phyloP scores from a whole-genome alignment of 2,329 filamentous ascomycete species.

The Bretziella fagacearum region DNA sequence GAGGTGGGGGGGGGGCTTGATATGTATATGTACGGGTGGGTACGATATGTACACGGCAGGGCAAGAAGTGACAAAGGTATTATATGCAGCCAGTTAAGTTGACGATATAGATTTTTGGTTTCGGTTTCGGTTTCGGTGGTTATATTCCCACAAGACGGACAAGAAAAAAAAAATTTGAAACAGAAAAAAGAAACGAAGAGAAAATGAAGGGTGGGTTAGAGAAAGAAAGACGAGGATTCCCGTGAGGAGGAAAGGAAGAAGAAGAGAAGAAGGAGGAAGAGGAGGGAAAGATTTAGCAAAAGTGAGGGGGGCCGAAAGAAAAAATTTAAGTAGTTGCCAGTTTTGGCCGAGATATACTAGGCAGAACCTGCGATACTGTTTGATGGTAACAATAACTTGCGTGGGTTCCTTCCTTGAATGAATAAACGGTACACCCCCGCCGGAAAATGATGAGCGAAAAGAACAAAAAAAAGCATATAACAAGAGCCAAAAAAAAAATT shows the following conservation, averaged over 20 bases:
- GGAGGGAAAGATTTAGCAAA: conserved; percentile 17
- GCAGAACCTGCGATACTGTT: no score
- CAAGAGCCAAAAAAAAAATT: no score
- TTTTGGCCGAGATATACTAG: no score
- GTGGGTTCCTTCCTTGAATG: no score
- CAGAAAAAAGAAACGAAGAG: conserved; percentile 9
- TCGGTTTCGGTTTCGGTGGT: conserved; percentile 1
- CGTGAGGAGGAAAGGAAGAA: conserved; percentile 15
- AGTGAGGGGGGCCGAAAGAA: no score
- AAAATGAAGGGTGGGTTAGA: conserved; percentile 2
- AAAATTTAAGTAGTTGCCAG: neutral
- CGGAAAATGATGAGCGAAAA: no score
- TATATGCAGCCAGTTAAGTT: neutral
- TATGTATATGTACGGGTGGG: neutral
- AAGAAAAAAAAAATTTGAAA: conserved; percentile 14
- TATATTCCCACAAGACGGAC: conserved; percentile 18
- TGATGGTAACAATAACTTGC: no score
- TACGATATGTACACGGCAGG: neutral
- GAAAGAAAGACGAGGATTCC: conserved; percentile 15
- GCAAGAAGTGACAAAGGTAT: neutral
- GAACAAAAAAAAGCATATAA: no score
- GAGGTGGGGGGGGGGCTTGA: no score
- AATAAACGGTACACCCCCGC: no score
- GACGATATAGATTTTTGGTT: neutral
- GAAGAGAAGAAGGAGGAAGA: conserved; percentile 25